Base-by-base conservation (phyloP, 768 basidiomycete genomes). In the Psilocybe cyanescens region DNA sequence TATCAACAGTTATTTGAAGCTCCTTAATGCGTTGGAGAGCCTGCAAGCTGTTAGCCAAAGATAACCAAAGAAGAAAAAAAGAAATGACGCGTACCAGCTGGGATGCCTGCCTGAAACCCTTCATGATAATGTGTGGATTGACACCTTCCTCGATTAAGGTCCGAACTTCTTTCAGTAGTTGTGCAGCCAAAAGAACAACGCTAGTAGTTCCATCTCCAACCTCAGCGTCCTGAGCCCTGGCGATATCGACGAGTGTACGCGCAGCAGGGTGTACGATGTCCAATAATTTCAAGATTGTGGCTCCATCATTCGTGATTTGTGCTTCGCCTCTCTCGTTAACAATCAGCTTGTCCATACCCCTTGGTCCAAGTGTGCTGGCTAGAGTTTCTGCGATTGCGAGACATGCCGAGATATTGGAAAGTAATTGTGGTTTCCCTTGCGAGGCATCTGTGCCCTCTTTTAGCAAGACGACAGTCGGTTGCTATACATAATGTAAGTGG, bases 271-370 rank as follows among this genome's bases (percentile, higher is more conserved):
- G 97, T 1, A 99, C 90, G 72, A 99, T 96, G 65, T 99, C 97
- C 63, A 99, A 86, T 62, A 99, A 83, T 76, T 97, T 97, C 71
- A 99, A 83, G 72, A 99, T 97, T 62, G 97, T 99, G 37, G 97
- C 97, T 60, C 97, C 97, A 85, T 99, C 97, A 76, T 99, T 99
- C 19, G 97, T 99, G 72, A 99, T 99, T 79, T 97, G 97, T 8
- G 97, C 95, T 62, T 96, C 91, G 53, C 97, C 97, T 59, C 95
- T 87, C 61, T 93, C 90, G 62, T 90, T 90, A 2, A 98, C 97
- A 67, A 97, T 97, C 48, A 99, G 82, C 74, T 98, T 99, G 76
- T 99, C 97, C 97, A 99, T 99, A 64, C 97, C 97, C 61, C 97
- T 83, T 7, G 97, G 97, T 12, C 97, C 97, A n/a, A 99, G 87